These are phyloP conservation scores for Tuber aestivum DNA, from an alignment of 495 filamentous ascomycete species.

Conservation along the genomic window DNA sequence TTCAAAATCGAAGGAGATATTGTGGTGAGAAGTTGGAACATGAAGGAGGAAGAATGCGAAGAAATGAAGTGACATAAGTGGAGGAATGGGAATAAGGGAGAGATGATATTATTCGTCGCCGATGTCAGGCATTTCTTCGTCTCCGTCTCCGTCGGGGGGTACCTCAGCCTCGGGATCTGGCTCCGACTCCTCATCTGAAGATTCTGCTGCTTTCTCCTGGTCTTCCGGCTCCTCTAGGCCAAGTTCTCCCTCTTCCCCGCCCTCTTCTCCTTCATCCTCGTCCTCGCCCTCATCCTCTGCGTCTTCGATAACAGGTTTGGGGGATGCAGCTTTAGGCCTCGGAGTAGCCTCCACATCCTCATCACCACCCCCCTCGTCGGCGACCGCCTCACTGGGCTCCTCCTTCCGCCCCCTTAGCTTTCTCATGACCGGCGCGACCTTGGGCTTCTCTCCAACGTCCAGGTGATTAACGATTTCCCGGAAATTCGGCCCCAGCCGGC, in stretches of 20 bases:
- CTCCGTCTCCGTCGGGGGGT: slow-evolving; percentile 23
- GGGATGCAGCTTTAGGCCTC: slow-evolving; percentile 36
- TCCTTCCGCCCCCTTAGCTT: slow-evolving; percentile 46
- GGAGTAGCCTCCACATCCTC: slow-evolving; percentile 48
- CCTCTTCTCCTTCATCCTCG: slow-evolving; percentile 52
- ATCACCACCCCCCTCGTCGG: slow-evolving; percentile 46
- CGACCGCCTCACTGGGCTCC: slow-evolving; percentile 44
- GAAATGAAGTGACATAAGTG: neutral
- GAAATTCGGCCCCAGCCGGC: slow-evolving; percentile 64
- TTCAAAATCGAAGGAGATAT: neutral
- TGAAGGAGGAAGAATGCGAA: neutral
- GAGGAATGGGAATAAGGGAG: slow-evolving; percentile 12
- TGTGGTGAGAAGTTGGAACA: neutral
- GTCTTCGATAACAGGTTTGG: slow-evolving; percentile 10
- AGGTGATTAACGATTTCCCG: slow-evolving; percentile 69
- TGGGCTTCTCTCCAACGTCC: slow-evolving; percentile 54
- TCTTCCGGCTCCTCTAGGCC: slow-evolving; percentile 27
- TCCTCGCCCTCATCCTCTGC: slow-evolving; percentile 47
- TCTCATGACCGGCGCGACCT: slow-evolving; percentile 49
- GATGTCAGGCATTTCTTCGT: slow-evolving; percentile 35
- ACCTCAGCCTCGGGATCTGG: slow-evolving; percentile 32
- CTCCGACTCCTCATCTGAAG: slow-evolving; percentile 31
- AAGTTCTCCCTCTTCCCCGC: slow-evolving; percentile 46
- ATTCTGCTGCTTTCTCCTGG: slow-evolving; percentile 17
- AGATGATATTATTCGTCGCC: slow-evolving; percentile 23